Evolutionary conservation across 208 protist genomes (phyloP).

Genomic region (Spongospora subterranea): DNA sequence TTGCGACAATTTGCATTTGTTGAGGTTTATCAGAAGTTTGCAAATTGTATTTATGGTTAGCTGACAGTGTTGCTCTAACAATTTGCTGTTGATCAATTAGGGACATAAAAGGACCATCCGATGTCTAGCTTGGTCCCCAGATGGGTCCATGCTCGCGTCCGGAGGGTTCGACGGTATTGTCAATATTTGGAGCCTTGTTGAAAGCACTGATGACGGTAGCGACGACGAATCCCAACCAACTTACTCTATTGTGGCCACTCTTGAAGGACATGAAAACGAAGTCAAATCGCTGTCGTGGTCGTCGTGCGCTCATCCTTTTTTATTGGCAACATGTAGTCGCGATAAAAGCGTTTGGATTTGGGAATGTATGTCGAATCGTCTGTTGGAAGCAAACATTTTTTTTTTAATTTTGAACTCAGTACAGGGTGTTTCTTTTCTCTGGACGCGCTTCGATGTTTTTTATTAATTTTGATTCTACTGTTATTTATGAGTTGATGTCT

Average conservation of each 20-base stretch:
- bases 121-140: slow-evolving; percentile 15
- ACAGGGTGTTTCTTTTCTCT: too few species aligned
- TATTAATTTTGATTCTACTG: neutral
- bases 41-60: too few species aligned
- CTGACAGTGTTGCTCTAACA: neutral
- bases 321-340: slow-evolving; percentile 56
- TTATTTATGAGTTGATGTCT: neutral
- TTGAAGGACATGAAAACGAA: slow-evolving; percentile 57
- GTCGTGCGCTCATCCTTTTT: neutral
- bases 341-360: slow-evolving; percentile 58
- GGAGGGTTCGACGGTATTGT: slow-evolving; percentile 42
- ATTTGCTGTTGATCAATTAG: neutral
- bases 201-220: too few species aligned
- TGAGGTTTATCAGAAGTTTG: too few species aligned
- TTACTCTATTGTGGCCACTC: slow-evolving; percentile 17
- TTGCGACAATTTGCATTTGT: too few species aligned
- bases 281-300: slow-evolving; percentile 54
- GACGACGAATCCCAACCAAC: neutral
- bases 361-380: neutral
- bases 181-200: too few species aligned
- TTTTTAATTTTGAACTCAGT: too few species aligned
- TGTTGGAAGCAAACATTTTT: neutral
- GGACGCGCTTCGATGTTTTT: neutral
- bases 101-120: neutral
- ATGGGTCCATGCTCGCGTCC: slow-evolving; percentile 16